phyloP scores from a whole-genome alignment of 2,329 filamentous ascomycete species.

The Corynespora cassiicola region DNA sequence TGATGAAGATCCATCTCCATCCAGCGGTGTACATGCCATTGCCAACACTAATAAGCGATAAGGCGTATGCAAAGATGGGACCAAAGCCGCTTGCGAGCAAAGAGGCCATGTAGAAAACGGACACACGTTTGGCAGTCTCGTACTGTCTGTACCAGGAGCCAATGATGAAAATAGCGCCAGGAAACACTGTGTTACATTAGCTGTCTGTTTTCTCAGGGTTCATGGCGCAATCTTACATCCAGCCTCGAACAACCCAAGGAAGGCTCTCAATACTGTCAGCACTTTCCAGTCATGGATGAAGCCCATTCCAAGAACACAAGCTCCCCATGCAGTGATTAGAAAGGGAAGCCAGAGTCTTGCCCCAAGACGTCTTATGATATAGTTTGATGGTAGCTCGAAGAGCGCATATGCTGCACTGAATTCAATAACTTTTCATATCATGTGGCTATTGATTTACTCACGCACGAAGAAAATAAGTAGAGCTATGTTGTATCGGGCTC shows the following conservation, averaged over 20 bases:
- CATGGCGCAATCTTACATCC: slow-evolving; percentile 17
- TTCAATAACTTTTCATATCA: background rate
- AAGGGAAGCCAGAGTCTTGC: slow-evolving; percentile 37
- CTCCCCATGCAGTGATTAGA: slow-evolving; percentile 33
- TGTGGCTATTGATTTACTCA: slow-evolving; percentile 6
- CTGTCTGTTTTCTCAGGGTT: too few relatives aligned
- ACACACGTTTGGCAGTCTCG: slow-evolving; percentile 32
- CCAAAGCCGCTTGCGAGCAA: slow-evolving; percentile 39
- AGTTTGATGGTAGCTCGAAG: slow-evolving; percentile 41
- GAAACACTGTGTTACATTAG: slow-evolving; percentile 24
- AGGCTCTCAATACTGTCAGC: slow-evolving; percentile 23
- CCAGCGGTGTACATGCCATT: slow-evolving; percentile 37
- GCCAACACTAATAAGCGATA: slow-evolving; percentile 39
- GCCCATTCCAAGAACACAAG: slow-evolving; percentile 31
- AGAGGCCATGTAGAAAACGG: slow-evolving; percentile 34
- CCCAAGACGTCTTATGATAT: slow-evolving; percentile 37
- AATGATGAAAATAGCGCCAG: slow-evolving; percentile 30
- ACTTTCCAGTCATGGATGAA: slow-evolving; percentile 28
- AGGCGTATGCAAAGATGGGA: slow-evolving; percentile 40
- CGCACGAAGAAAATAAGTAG: slow-evolving; percentile 40
- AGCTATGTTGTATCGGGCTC: slow-evolving; percentile 35
- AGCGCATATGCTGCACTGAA: slow-evolving; percentile 27
- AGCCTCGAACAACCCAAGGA: slow-evolving; percentile 31
- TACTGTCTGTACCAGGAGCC: slow-evolving; percentile 33
- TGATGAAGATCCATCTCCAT: slow-evolving; percentile 40